Base-by-base conservation (phyloP, 164 flowering plant genomes). In the Hamamelis virginiana region DNA sequence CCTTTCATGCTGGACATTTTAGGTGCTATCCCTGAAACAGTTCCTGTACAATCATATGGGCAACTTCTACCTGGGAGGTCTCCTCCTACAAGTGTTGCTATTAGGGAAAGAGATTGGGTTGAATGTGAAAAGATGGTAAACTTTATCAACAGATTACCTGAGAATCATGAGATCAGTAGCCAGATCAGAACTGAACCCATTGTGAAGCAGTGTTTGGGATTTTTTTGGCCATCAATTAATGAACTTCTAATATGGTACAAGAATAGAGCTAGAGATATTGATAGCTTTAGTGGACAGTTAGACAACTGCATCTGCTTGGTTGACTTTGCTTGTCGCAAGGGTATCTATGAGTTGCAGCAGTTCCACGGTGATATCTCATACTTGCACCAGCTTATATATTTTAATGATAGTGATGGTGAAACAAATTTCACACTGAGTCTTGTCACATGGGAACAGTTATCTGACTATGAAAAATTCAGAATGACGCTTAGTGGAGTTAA, bases 51-150 rank as follows among this genome's bases (percentile, higher is more conserved):
- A 71, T 82, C 88, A 55, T 96, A 93, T 76, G 80, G 83, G 58
- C 97, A 92, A 71, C 98, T 96, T 57, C 99, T 96, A 82, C 99
- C 98, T 62, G 97, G 95, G 41, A 80, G 80, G 68, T 83, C 82
- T 80, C 96, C 97, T 79, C 96, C 97, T 58, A 57, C 84, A 57
- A 78, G 65, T 64, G 65, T 83, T 74, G 64, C 80, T 72, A 66
- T 90, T 69, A 86, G 99, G 72, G 91, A 90, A 51, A 83, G 83
- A 67, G 99, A 96, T 80, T 96, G 99, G 99, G 96, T 93, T 79
- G 99, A 96, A 80, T 86, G 94, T 80, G 84, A 84, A 64, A 76
- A 76, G 71, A 90, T 87, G 90, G 77, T 80, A 23, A 72, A 15
- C 44, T 86, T 67, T 76, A 74, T 93, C n/a, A 72, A 77, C 4